These are phyloP conservation scores for Sonneratia caseolaris DNA, from an alignment of 345 rosid genomes.

Conservation along the genomic window DNA sequence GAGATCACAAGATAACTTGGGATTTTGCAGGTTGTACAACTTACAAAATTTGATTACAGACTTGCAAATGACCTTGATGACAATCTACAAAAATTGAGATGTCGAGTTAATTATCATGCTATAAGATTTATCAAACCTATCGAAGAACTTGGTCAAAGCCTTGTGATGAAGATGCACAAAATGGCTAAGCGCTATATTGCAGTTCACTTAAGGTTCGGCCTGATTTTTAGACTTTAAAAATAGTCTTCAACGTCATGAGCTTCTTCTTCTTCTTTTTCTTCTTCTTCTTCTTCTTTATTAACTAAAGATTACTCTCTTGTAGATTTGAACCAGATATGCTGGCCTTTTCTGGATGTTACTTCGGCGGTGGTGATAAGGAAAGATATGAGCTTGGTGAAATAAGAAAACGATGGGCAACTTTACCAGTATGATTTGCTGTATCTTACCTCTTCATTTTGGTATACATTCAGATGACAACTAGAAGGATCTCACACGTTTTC, in stretches of 20 bases:
- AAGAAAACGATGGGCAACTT: conserved; percentile 92
- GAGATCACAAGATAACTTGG: neutral
- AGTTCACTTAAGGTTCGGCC: conserved; percentile 71
- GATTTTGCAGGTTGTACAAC: conserved; percentile 76
- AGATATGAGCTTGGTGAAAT: conserved; percentile 77
- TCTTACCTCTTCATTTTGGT: conserved; percentile 4
- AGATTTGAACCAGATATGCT: conserved; percentile 99
- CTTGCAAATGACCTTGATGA: conserved; percentile 82
- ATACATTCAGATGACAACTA: neutral
- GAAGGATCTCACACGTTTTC: neutral
- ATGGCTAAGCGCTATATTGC: conserved; percentile 81
- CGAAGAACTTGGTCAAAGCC: conserved; percentile 61
- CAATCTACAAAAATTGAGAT: conserved; percentile 84
- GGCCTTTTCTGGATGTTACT: conserved; percentile 98
- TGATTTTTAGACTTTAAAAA: neutral
- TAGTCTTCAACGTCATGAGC: neutral
- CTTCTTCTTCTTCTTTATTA: neutral
- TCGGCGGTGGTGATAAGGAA: conserved; percentile 98
- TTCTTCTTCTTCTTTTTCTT: neutral
- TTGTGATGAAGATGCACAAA: conserved; percentile 63
- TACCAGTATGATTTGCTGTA: conserved; percentile 62
- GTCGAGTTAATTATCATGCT: conserved; percentile 88
- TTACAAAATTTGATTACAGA: conserved; percentile 97
- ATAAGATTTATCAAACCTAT: conserved; percentile 81
- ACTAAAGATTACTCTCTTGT: conserved; percentile 9